These are phyloP conservation scores for Histomonas meleagridis DNA, from an alignment of 208 protist species.

Conservation along the genomic window DNA sequence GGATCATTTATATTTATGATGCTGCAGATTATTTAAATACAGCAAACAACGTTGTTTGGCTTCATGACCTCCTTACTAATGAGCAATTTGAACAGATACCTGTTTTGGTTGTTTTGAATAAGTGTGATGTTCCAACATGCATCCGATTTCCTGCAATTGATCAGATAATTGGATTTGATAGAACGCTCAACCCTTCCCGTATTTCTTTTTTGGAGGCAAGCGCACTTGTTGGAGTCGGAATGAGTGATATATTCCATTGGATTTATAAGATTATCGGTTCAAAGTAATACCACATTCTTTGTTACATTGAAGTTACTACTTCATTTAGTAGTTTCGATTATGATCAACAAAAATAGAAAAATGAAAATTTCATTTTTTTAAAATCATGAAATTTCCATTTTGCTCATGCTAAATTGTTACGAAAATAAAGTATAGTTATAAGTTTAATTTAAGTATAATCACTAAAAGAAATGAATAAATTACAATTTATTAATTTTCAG, in stretches of 20 bases:
- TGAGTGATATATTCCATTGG: background rate
- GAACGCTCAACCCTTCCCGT: background rate
- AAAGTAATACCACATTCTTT: too few species aligned
- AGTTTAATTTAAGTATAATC: too few species aligned
- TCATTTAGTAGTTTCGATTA: too few species aligned
- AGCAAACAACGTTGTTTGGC: background rate
- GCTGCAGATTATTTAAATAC: slow-evolving; percentile 3
- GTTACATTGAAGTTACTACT: too few species aligned
- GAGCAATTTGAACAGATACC: background rate
- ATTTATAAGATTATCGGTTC: too few species aligned
- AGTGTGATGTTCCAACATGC: slow-evolving; percentile 4
- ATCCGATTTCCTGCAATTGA: background rate
- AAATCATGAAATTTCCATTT: too few species aligned
- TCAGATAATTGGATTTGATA: slow-evolving; percentile 13
- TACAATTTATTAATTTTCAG: too few species aligned
- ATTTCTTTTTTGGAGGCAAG: background rate
- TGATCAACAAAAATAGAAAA: too few species aligned
- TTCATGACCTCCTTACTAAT: background rate
- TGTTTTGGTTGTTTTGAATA: background rate
- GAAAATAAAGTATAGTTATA: too few species aligned
- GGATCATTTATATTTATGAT: slow-evolving; percentile 7
- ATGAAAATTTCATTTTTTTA: too few species aligned
- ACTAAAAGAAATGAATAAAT: too few species aligned
- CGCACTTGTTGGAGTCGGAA: slow-evolving; percentile 11
- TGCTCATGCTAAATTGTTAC: too few species aligned